These are phyloP conservation scores for Cyberlindnera suaveolens DNA, from an alignment of 805 yeast genomes.

Conservation along the genomic window DNA sequence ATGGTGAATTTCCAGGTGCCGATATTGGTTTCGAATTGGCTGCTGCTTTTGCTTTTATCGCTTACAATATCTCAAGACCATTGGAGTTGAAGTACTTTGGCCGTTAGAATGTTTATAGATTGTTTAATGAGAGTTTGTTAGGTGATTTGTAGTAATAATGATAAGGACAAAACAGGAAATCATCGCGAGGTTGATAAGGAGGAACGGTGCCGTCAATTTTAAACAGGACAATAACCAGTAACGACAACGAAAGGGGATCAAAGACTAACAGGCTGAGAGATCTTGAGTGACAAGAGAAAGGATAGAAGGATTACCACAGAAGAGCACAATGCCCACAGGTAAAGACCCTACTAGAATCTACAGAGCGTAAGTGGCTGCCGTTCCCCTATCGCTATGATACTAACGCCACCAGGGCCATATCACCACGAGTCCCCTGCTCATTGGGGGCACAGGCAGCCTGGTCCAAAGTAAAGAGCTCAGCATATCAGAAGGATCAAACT, in stretches of 20 bases:
- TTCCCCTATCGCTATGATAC: not conserved
- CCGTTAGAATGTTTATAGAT: slow-evolving; percentile 22
- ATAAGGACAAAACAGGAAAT: too few species aligned
- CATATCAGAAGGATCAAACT: not conserved
- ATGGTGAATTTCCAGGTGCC: slow-evolving; percentile 43
- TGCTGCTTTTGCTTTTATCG: slow-evolving; percentile 59
- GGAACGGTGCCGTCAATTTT: too few species aligned
- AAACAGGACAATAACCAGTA: too few species aligned
- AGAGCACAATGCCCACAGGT: slow-evolving; percentile 23
- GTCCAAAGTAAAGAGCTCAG: slow-evolving; percentile 21
- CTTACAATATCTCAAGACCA: slow-evolving; percentile 54
- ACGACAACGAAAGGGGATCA: too few species aligned
- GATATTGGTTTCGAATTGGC: slow-evolving; percentile 86
- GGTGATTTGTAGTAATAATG: too few species aligned
- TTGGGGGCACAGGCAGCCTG: slow-evolving; percentile 24
- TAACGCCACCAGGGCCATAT: slow-evolving; percentile 14
- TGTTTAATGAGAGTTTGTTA: too few species aligned
- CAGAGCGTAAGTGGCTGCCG: slow-evolving; percentile 17
- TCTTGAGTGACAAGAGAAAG: too few species aligned
- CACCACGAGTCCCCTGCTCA: slow-evolving; percentile 17
- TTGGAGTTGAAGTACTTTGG: slow-evolving; percentile 64
- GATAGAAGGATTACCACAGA: too few species aligned
- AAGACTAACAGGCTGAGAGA: too few species aligned
- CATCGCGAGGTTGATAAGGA: too few species aligned
- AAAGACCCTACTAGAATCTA: slow-evolving; percentile 24